Base-by-base conservation (phyloP, 2,329 filamentous ascomycete genomes). In the Penicillium sp. region DNA sequence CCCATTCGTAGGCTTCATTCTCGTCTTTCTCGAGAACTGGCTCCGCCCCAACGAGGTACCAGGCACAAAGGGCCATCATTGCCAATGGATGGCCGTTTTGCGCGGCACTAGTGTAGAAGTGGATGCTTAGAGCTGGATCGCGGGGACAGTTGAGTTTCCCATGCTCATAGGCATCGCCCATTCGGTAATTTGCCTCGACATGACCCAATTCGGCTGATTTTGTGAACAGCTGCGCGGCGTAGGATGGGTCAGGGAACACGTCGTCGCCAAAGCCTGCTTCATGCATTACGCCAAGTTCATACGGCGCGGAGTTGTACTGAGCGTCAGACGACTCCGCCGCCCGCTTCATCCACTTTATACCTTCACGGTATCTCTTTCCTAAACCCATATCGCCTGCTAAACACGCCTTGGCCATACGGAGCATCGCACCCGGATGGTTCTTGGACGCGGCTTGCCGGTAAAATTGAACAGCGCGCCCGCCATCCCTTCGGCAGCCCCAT, bases 41-140 rank as follows among this genome's bases (percentile, higher is more conserved):
- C 61, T 92, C 88, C 1, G 94, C 94, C 10, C 94, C 94, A 38
- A 97, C 88, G 81, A 97, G 88, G 72, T 97, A 99, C 94, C 94
- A 99, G 10, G 94, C 94, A 73, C 94, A 99, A 8, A 99, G 79
- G 4, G 93, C 93, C 92, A 99, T 96, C 91, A 97, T 97, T 44
- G 91, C 93, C 44, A 85, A 82, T 0, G 91, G 81, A 66, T 96
- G 88, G 1, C 90, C 90, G 42, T 82, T 81, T 66, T 95, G 89
- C 2, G 94, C 94, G 12, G 94, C 93, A 24, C 86, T 87, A 1
- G 93, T 99, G 76, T 99, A 99, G 69, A 96, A 99, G 71, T 99
- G 94, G 9, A 99, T 91, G 59, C 91, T 96, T 48, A 99, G 78
- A 1, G 92, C 90, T 2, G 94, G 90, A 70, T 99, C 94, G 47